These are phyloP conservation scores for Persicaria maculosa DNA, from an alignment of 148 eudicot genomes.

Conservation along the genomic window DNA sequence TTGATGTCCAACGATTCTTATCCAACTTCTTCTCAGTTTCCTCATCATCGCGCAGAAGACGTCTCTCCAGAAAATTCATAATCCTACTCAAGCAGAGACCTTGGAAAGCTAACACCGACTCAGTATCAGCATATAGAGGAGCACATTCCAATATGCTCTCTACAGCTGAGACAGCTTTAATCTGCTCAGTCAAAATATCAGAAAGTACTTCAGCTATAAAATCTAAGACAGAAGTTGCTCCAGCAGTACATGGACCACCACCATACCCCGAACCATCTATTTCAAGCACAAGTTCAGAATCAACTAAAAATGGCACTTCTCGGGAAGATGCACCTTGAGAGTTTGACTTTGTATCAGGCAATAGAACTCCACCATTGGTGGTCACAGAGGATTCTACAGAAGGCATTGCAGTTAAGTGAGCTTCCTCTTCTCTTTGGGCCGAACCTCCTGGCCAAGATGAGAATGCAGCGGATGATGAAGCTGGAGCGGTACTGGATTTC, in stretches of 20 bases:
- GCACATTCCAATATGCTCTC: constrained; percentile 82
- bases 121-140: constrained; percentile 72
- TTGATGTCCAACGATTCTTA: constrained; percentile 80
- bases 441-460: constrained; percentile 62
- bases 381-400: constrained; percentile 50
- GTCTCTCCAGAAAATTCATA: constrained; percentile 90
- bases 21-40: constrained; percentile 84
- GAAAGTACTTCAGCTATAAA: constrained; percentile 86
- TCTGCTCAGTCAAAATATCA: constrained; percentile 81
- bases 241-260: constrained; percentile 93
- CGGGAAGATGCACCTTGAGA: constrained; percentile 39
- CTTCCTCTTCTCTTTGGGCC: constrained; percentile 29
- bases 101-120: constrained; percentile 83
- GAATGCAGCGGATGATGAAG: constrained; percentile 32
- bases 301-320: constrained; percentile 37
- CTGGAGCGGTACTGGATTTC: constrained; percentile 41
- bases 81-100: constrained; percentile 92
- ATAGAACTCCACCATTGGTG: constrained; percentile 39
- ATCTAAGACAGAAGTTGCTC: constrained; percentile 88
- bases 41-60: constrained; percentile 90
- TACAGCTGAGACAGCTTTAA: constrained; percentile 63
- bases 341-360: constrained; percentile 42
- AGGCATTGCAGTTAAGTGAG: constrained; percentile 34
- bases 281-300: constrained; percentile 62
- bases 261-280: constrained; percentile 86